Conservation (phyloP, 2,329 filamentous ascomycete genomes). For the Pseudogymnoascus sp. region DNA sequence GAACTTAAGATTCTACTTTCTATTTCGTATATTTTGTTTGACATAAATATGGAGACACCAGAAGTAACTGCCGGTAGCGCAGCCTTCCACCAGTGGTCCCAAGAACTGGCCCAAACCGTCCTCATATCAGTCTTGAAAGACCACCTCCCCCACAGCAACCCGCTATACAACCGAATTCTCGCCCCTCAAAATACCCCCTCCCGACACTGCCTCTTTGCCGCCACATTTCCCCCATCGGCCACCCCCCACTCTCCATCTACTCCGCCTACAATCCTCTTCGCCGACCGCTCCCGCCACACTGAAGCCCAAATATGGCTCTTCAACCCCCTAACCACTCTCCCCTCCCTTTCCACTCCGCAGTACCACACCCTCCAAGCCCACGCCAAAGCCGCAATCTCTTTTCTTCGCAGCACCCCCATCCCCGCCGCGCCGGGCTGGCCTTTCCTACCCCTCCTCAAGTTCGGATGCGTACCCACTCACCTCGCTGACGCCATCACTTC, state of each 20-base stretch:
- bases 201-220: constrained; percentile 24
- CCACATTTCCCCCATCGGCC: constrained; percentile 12
- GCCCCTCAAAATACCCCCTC: constrained; percentile 23
- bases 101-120: constrained; percentile 15
- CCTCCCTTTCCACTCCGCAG: constrained; percentile 1
- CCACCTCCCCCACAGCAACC: constrained; percentile 23
- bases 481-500: constrained; percentile 13
- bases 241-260: constrained; percentile 6
- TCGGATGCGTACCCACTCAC: constrained; percentile 19
- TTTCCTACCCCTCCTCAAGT: constrained; percentile 20
- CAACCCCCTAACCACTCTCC: constrained; percentile 19
- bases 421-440: constrained; percentile 25
- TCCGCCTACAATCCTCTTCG: constrained; percentile 23
- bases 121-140: constrained; percentile 19
- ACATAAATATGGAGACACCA: background rate
- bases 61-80: background rate
- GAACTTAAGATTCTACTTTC: background rate
- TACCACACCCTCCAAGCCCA: constrained; percentile 13
- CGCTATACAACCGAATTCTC: constrained; percentile 23
- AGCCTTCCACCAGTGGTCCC: constrained; percentile 12
- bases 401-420: constrained; percentile 18
- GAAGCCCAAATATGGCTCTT: constrained; percentile 27
- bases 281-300: constrained; percentile 22
- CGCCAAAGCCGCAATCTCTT: constrained; percentile 13
- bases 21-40: background rate